Percentiles rank a stretch among this genome's conserved stretches.
Evolutionary conservation across 345 rosid genomes (phyloP).

Genomic region (Rhodamnia rubescens): DNA sequence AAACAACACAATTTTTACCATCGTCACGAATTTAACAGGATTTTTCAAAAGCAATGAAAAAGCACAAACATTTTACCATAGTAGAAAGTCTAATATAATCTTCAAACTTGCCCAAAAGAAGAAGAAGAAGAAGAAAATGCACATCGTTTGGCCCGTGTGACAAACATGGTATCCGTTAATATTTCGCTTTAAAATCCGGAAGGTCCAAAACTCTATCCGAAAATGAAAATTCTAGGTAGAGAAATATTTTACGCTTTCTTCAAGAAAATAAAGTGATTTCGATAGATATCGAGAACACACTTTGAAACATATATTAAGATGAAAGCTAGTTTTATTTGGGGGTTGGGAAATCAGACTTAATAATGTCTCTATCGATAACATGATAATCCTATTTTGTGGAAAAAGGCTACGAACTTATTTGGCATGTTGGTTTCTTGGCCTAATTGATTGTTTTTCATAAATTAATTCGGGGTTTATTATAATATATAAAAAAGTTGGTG

Average conservation of each 20-base stretch:
- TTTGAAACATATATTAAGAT: background rate
- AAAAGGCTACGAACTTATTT: background rate
- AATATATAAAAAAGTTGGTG: no score
- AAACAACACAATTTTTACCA: background rate
- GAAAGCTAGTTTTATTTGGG: background rate
- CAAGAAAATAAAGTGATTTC: background rate
- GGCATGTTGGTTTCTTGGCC: background rate
- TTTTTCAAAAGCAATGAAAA: background rate
- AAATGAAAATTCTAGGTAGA: background rate
- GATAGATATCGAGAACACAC: background rate
- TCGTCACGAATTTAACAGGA: fast-evolving
- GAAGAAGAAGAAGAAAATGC: background rate
- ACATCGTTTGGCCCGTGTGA: background rate
- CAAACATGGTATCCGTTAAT: background rate
- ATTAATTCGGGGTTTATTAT: no score
- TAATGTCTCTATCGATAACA: no score
- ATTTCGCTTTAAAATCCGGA: background rate
- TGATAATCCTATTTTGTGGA: background rate
- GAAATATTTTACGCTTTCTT: background rate
- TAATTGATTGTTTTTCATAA: background rate
- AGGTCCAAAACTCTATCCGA: background rate
- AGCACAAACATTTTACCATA: background rate
- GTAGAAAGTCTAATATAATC: fast-evolving
- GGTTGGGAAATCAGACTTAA: no score
- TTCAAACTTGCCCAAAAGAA: background rate